Conservation (phyloP, 805 yeast species). For the Monosporozyma servazzii region DNA sequence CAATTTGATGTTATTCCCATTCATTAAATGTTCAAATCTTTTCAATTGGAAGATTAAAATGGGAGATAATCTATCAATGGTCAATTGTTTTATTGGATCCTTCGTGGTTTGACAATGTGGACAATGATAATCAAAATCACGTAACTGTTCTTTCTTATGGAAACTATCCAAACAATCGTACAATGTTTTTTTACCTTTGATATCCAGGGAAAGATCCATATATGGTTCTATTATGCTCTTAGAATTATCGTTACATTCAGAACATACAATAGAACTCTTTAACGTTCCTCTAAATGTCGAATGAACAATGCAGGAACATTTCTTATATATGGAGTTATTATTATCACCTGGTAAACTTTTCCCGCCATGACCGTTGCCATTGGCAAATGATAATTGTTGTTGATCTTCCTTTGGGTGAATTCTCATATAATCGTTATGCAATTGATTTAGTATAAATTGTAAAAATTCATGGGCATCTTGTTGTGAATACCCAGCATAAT, state of each 20-base stretch:
- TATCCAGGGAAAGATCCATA: constrained; percentile 80
- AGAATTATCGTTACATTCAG: constrained; percentile 55
- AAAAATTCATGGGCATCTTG: constrained; percentile 98
- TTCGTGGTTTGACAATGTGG: constrained; percentile 51
- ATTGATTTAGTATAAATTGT: constrained; percentile 81
- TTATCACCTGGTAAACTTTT: not conserved
- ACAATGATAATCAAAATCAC: constrained; percentile 65
- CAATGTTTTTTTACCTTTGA: constrained; percentile 39
- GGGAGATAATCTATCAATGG: constrained; percentile 60
- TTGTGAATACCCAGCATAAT: constrained; percentile 90
- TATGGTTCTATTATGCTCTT: constrained; percentile 71
- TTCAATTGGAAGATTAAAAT: constrained; percentile 80
- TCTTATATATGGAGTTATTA: constrained; percentile 2
- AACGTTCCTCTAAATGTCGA: constrained; percentile 74
- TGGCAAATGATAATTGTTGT: constrained; percentile 4
- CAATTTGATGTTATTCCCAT: constrained; percentile 50
- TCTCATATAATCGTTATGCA: constrained; percentile 42
- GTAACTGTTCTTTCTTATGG: constrained; percentile 63
- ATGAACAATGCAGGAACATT: constrained; percentile 76
- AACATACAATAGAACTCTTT: constrained; percentile 70
- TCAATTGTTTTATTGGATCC: constrained; percentile 63
- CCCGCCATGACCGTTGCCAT: not conserved
- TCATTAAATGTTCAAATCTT: constrained; percentile 39
- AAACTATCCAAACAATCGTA: constrained; percentile 65
- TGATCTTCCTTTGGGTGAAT: constrained; percentile 8